phyloP scores from a whole-genome alignment of 148 eudicot genomes.

The Pharnaceum exiguum region DNA sequence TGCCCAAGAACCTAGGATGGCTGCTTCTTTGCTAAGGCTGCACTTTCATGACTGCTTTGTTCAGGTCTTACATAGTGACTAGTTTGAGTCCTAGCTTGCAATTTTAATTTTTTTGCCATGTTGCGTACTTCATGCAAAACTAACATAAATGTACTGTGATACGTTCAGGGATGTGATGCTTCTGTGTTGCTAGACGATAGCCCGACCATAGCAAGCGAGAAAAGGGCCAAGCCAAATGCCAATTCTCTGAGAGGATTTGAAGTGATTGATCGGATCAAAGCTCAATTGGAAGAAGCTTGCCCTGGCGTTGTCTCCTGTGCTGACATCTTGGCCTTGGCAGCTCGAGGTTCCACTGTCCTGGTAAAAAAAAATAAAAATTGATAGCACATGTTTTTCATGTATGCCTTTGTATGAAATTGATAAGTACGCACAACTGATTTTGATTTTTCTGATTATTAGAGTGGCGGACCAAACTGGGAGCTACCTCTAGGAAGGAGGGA shows the following conservation, averaged over 20 bases:
- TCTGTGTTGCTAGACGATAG: slow-evolving; percentile 69
- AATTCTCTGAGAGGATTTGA: slow-evolving; percentile 82
- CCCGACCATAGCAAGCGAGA: slow-evolving; percentile 54
- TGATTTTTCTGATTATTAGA: slow-evolving; percentile 25
- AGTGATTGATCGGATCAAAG: slow-evolving; percentile 82
- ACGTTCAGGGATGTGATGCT: slow-evolving; percentile 97
- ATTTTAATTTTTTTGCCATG: background rate
- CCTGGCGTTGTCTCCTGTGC: slow-evolving; percentile 88
- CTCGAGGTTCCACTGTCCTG: slow-evolving; percentile 68
- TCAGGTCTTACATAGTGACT: slow-evolving; percentile 37
- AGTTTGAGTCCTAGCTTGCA: background rate
- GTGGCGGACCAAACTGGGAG: slow-evolving; percentile 91
- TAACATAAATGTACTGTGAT: no score
- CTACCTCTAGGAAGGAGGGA: slow-evolving; percentile 84
- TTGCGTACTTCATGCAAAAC: no score
- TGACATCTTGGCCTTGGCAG: slow-evolving; percentile 79
- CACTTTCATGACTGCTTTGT: slow-evolving; percentile 93
- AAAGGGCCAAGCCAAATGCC: slow-evolving; percentile 58
- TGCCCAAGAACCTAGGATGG: slow-evolving; percentile 66
- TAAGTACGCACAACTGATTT: no score
- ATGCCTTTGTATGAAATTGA: background rate
- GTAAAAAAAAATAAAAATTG: slow-evolving; percentile 31
- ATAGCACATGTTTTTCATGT: background rate
- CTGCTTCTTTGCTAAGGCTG: slow-evolving; percentile 85
- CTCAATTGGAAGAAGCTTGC: slow-evolving; percentile 63